These are phyloP conservation scores for Psilocybe subaeruginosa DNA, from an alignment of 768 basidiomycete species.

Conservation along the genomic window DNA sequence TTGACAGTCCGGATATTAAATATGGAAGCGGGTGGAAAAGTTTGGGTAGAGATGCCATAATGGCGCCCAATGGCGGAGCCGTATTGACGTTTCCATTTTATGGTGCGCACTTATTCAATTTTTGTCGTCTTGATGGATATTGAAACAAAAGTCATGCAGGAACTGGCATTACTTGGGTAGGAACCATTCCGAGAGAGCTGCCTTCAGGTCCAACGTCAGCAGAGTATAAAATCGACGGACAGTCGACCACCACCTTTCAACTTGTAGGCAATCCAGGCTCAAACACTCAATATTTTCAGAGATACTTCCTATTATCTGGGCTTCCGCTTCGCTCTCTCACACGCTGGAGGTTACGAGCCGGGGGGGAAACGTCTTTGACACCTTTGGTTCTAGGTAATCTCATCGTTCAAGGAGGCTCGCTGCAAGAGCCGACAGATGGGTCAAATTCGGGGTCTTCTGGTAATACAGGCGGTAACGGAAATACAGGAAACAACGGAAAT, in stretches of 20 bases:
- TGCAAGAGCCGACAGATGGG: neutral
- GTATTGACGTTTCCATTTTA: conserved; percentile 23
- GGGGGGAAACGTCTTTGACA: conserved; percentile 11
- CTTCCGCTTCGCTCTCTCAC: conserved; percentile 23
- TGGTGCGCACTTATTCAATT: conserved; percentile 15
- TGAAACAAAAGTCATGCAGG: conserved; percentile 16
- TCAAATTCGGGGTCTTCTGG: neutral
- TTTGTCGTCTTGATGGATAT: neutral
- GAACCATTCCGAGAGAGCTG: conserved; percentile 21
- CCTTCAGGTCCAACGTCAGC: conserved; percentile 17
- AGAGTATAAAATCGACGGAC: conserved; percentile 28
- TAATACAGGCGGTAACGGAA: neutral
- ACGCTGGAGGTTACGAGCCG: conserved; percentile 18
- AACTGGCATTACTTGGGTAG: conserved; percentile 26
- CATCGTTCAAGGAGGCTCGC: conserved; percentile 3
- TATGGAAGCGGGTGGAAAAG: conserved; percentile 24
- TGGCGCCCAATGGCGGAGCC: conserved; percentile 21
- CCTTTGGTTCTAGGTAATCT: conserved; percentile 1
- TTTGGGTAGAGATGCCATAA: conserved; percentile 12
- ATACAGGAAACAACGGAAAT: neutral
- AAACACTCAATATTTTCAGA: conserved; percentile 22
- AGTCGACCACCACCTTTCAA: conserved; percentile 20
- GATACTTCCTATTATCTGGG: conserved; percentile 17
- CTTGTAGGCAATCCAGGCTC: conserved; percentile 14
- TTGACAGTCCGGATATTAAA: conserved; percentile 23